Evolutionary conservation across 352 stramenopile genomes (phyloP).

Genomic region (Hyaloperonospora arabidopsidis): DNA sequence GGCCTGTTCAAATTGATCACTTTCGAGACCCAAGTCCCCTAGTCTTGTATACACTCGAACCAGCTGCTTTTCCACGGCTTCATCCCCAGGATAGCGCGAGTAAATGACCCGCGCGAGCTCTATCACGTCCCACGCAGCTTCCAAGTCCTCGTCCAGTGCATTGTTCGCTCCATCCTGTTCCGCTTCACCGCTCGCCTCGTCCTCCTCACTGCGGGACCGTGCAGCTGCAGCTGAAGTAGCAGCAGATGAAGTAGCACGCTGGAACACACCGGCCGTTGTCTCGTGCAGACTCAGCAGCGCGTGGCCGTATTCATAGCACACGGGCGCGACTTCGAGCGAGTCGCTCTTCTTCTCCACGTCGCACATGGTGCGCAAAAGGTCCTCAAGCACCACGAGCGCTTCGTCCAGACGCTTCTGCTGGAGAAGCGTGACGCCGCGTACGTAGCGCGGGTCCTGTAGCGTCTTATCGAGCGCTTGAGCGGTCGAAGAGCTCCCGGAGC

Average conservation of each 20-base stretch:
- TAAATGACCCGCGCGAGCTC: slow-evolving; percentile 80
- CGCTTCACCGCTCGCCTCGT: slow-evolving; percentile 5
- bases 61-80: slow-evolving; percentile 68
- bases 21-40: slow-evolving; percentile 75
- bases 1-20: slow-evolving; percentile 71
- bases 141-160: slow-evolving; percentile 60
- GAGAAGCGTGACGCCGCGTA: slow-evolving; percentile 54
- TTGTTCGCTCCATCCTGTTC: slow-evolving; percentile 52
- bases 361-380: slow-evolving; percentile 76
- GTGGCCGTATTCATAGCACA: slow-evolving; percentile 84
- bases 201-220: slow-evolving; percentile 9
- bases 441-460: slow-evolving; percentile 64
- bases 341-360: slow-evolving; percentile 67
- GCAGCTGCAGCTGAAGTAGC: too few relatives aligned
- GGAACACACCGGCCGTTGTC: slow-evolving; percentile 53
- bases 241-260: slow-evolving; percentile 14
- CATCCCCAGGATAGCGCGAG: slow-evolving; percentile 55
- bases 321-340: slow-evolving; percentile 49
- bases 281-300: slow-evolving; percentile 67
- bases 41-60: slow-evolving; percentile 73
- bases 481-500: slow-evolving; percentile 2
- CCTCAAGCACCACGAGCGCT: slow-evolving; percentile 62
- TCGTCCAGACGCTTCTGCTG: slow-evolving; percentile 80
- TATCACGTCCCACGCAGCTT: slow-evolving; percentile 83
- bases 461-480: slow-evolving; percentile 42